Percentiles rank a stretch among this genome's conserved stretches.
Conservation (phyloP, 1,284 basidiomycete species). For the Lignosus rhinocerotis region DNA sequence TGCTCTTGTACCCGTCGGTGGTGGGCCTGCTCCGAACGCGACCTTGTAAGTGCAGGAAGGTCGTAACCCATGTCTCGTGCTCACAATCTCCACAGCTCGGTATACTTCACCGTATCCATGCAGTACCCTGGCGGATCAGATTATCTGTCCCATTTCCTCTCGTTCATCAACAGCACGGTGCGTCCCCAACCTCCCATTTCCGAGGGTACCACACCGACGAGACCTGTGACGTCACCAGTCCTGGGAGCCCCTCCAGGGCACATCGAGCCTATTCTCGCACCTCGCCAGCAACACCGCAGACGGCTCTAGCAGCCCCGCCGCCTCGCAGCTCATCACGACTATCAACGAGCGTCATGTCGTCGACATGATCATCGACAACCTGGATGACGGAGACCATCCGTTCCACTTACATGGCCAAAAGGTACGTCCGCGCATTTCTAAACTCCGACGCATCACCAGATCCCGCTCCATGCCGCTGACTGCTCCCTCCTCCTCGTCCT, state of each 20-base stretch:
- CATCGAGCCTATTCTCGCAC: constrained; percentile 29
- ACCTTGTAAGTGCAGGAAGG: constrained; percentile 19
- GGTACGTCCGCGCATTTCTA: constrained; percentile 30
- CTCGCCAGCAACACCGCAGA: constrained; percentile 21
- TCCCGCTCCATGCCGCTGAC: too few species aligned
- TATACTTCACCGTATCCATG: constrained; percentile 35
- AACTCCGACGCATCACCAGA: background rate
- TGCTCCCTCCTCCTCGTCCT: too few species aligned
- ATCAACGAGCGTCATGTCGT: constrained; percentile 33
- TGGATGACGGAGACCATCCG: constrained; percentile 45
- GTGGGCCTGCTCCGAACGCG: constrained; percentile 23
- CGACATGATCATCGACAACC: constrained; percentile 34
- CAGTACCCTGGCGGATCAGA: constrained; percentile 34
- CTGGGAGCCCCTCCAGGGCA: constrained; percentile 33
- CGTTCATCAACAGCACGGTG: constrained; percentile 41
- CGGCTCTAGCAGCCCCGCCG: constrained; percentile 23
- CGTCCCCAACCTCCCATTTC: background rate
- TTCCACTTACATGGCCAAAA: constrained; percentile 46
- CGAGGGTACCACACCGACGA: too few species aligned
- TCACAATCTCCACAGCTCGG: constrained; percentile 14
- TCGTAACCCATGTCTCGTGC: constrained; percentile 1
- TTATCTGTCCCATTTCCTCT: constrained; percentile 34
- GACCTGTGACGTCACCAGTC: constrained; percentile 25
- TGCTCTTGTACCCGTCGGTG: constrained; percentile 30
- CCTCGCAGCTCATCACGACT: constrained; percentile 34